Evolutionary conservation across 73 alveolate species (phyloP).

Genomic region (Paramecium octaurelia): DNA sequence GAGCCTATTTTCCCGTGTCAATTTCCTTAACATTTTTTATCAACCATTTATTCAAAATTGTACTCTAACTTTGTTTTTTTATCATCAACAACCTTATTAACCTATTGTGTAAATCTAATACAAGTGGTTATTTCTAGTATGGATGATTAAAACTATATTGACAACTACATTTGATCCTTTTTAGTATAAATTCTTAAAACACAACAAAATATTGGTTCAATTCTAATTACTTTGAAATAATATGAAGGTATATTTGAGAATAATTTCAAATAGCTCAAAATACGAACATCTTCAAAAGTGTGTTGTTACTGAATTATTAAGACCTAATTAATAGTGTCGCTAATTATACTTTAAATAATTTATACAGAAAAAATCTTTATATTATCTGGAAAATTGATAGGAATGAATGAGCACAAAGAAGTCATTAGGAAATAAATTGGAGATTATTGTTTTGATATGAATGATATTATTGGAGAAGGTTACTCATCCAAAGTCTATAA

Average conservation of each 20-base stretch:
- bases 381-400: not conserved
- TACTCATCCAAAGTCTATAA: constrained; percentile 40
- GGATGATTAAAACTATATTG: not conserved
- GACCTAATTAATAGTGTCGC: not conserved
- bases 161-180: not conserved
- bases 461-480: constrained; percentile 21
- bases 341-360: not conserved
- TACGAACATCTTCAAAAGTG: not conserved
- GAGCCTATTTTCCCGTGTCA: not conserved
- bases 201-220: not conserved
- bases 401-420: not conserved
- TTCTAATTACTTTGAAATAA: not conserved
- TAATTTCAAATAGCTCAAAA: not conserved
- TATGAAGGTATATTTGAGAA: not conserved
- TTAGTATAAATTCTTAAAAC: not conserved
- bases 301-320: not conserved
- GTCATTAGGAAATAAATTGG: constrained; percentile 14
- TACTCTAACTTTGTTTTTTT: not conserved
- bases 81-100: not conserved
- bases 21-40: not conserved
- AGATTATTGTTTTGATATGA: constrained; percentile 2
- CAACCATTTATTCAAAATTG: not conserved
- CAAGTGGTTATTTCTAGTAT: not conserved
- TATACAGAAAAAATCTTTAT: not conserved
- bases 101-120: not conserved